Evolutionary conservation across 1,284 basidiomycete species (phyloP), one percentile per base, ranked within the genome.

Genomic region (Apiotrichum laibachii): DNA sequence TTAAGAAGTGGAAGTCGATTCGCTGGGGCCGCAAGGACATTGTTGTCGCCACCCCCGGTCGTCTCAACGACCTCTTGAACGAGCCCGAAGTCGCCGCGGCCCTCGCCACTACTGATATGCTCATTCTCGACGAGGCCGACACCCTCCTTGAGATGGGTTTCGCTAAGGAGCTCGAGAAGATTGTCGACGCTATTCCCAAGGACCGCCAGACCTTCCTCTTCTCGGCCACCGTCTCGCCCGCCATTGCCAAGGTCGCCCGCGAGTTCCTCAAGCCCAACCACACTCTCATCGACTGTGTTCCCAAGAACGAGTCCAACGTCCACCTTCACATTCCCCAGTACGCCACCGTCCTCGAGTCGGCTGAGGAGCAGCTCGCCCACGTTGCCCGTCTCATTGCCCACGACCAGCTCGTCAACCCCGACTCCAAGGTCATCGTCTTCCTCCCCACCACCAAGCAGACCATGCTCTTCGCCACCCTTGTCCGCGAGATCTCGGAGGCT

Each of bases 111-210:
- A 83, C 88, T 1, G 81, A 85, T 67, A 80, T 85, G 69, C 83
- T 98, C 57, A 82, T 98, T 61, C 82, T 99, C 55, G 95, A 99
- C 72, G 95, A 98, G 78, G 93, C 93, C 12, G 96, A 99, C 76
- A 95, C 91, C 0, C 83, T 98, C 15, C 82, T 99, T 45, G 93
- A 97, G 66, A 91, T 97, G 88, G 95, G 95, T 66, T 99, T 99
- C 85, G 85, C 89, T 11, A 85, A 89, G 48, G 93, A 96, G 66
- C 86, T 99, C 48, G 85, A 91, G 42, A 84, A 82, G 1, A 93
- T 98, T 69, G 80, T 85, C 37, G 69, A 80, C 2, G 82, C 82
- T 66, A 81, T 98, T n/a, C 90, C 90, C 18, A 78, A 81, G 37
- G 76, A 86, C 57, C 85, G 94, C 21, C 91, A 94, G 73, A 98